These are phyloP conservation scores for Protoeuglena noctilucae DNA, from an alignment of 139 green algal genomes.

Conservation along the genomic window DNA sequence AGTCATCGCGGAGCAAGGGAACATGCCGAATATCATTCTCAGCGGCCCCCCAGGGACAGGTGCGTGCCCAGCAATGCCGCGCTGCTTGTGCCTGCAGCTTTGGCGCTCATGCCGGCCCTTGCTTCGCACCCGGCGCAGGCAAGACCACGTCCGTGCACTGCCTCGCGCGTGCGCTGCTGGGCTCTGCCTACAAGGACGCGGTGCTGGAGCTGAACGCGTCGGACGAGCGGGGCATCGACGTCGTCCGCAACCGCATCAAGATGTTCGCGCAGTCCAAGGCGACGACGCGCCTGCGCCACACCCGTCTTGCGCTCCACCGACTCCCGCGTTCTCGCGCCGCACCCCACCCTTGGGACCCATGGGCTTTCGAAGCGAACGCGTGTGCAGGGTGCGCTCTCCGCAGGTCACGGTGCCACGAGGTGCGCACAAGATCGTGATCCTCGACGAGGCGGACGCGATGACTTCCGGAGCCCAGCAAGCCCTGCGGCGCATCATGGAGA, in stretches of 20 bases:
- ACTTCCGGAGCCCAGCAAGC: slow-evolving; percentile 88
- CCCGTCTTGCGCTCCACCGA: too few relatives aligned
- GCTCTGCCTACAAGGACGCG: slow-evolving; percentile 61
- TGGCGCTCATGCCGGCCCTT: neutral
- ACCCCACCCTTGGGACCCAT: too few relatives aligned
- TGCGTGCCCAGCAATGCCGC: neutral
- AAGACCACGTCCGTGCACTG: slow-evolving; percentile 94
- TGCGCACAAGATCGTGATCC: slow-evolving; percentile 90
- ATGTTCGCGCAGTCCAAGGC: slow-evolving; percentile 99
- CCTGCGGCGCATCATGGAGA: slow-evolving; percentile 95
- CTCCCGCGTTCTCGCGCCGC: too few relatives aligned
- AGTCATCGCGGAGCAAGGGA: slow-evolving; percentile 85
- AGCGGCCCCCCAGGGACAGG: slow-evolving; percentile 16
- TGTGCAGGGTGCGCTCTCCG: too few relatives aligned
- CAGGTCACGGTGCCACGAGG: slow-evolving; percentile 82
- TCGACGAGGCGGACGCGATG: slow-evolving; percentile 99
- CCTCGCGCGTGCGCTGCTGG: slow-evolving; percentile 76
- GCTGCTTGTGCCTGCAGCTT: slow-evolving; percentile 1
- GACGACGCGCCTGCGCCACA: too few relatives aligned
- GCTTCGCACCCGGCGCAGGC: slow-evolving; percentile 23
- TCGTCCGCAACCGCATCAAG: slow-evolving; percentile 99
- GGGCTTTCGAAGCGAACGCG: too few relatives aligned
- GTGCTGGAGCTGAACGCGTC: slow-evolving; percentile 96
- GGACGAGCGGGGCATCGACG: slow-evolving; percentile 94
- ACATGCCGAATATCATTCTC: slow-evolving; percentile 96